These are phyloP conservation scores for Furcasterigmium furcatum DNA, from an alignment of 2,329 filamentous ascomycete species.

Conservation along the genomic window DNA sequence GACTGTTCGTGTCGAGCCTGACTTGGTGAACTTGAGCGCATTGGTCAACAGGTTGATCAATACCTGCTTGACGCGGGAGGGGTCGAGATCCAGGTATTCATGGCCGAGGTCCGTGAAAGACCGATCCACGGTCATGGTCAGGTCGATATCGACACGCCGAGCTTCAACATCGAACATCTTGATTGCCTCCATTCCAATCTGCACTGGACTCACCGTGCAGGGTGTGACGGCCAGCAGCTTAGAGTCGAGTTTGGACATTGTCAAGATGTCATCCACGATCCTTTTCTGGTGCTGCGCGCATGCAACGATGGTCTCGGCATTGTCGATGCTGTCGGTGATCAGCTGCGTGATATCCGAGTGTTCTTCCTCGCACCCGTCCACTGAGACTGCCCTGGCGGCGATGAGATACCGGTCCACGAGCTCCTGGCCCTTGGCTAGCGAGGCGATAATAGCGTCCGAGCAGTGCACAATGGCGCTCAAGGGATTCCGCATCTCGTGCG, in stretches of 20 bases:
- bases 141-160: constrained; percentile 63
- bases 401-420: constrained; percentile 21
- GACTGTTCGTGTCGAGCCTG: constrained; percentile 54
- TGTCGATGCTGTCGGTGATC: constrained; percentile 62
- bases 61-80: constrained; percentile 72
- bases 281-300: constrained; percentile 79
- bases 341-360: constrained; percentile 31
- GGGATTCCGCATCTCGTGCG: constrained; percentile 72
- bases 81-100: constrained; percentile 68
- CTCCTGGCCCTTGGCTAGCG: constrained; percentile 40
- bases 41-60: constrained; percentile 80
- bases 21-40: constrained; percentile 77
- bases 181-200: constrained; percentile 62
- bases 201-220: constrained; percentile 63
- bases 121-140: constrained; percentile 60
- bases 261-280: constrained; percentile 74
- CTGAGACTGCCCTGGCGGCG: constrained; percentile 5
- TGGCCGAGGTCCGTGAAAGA: constrained; percentile 56
- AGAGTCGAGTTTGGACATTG: constrained; percentile 73
- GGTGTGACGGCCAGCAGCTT: constrained; percentile 71
- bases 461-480: constrained; percentile 72
- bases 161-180: constrained; percentile 80
- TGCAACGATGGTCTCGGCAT: constrained; percentile 72
- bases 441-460: constrained; percentile 64
- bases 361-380: constrained; percentile 3